These are phyloP conservation scores for Apiospora saccharicola DNA, from an alignment of 2,329 filamentous ascomycete genomes.

Conservation along the genomic window DNA sequence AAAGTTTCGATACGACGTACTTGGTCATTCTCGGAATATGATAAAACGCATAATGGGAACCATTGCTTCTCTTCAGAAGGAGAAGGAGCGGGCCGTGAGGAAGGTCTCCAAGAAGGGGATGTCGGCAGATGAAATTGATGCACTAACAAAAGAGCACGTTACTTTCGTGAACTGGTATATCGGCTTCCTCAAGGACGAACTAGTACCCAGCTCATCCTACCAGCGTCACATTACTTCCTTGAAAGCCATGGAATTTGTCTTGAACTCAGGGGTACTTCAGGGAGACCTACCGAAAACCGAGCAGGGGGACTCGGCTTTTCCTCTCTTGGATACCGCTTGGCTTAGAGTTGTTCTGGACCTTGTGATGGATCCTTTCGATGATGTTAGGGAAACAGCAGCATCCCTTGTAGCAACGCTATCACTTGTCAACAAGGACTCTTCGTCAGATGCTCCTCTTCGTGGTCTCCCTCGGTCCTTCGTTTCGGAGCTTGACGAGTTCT, in stretches of 20 bases:
- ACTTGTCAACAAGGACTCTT: slow-evolving; percentile 43
- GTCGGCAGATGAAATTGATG: slow-evolving; percentile 5
- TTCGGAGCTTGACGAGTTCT: slow-evolving; percentile 54
- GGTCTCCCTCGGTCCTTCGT: slow-evolving; percentile 32
- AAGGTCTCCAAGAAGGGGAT: slow-evolving; percentile 34
- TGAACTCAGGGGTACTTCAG: slow-evolving; percentile 56
- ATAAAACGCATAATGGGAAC: slow-evolving; percentile 77
- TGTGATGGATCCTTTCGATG: slow-evolving; percentile 89
- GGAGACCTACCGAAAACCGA: slow-evolving; percentile 63
- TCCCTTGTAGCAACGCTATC: slow-evolving; percentile 60
- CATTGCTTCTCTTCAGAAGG: slow-evolving; percentile 59
- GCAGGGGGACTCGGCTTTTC: slow-evolving; percentile 49
- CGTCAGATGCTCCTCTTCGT: slow-evolving; percentile 25
- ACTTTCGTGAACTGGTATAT: slow-evolving; percentile 79
- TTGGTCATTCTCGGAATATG: slow-evolving; percentile 77
- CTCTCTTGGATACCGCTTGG: slow-evolving; percentile 57
- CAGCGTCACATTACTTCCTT: slow-evolving; percentile 86
- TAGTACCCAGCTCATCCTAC: slow-evolving; percentile 85
- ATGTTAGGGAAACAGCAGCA: slow-evolving; percentile 73
- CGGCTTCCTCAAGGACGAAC: slow-evolving; percentile 73
- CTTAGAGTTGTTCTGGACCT: slow-evolving; percentile 77
- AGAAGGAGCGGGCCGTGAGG: slow-evolving; percentile 45
- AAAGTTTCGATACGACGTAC: slow-evolving; percentile 82
- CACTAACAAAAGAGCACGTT: slow-evolving; percentile 56
- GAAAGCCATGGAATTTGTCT: slow-evolving; percentile 71